Evolutionary conservation across 768 basidiomycete genomes (phyloP).

Genomic region (Suillus placidus): DNA sequence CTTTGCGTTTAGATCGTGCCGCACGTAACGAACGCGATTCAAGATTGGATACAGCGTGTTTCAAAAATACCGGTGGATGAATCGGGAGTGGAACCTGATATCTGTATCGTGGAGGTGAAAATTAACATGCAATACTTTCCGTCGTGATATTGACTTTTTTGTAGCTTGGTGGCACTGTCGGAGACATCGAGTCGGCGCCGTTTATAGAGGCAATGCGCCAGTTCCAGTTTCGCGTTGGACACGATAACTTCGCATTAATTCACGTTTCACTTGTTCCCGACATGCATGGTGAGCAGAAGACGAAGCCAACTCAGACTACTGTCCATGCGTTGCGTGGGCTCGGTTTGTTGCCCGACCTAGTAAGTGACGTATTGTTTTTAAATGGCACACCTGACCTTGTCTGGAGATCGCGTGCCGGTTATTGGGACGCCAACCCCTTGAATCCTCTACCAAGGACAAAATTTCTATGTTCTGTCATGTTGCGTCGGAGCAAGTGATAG

Average conservation of each 20-base stretch:
- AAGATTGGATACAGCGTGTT: conserved; percentile 98
- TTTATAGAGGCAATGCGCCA: conserved; percentile 99
- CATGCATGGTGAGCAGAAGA: conserved; percentile 99
- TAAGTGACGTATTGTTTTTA: conserved; percentile 36
- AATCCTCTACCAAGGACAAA: conserved; percentile 86
- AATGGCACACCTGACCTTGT: conserved; percentile 3
- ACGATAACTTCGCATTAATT: conserved; percentile 94
- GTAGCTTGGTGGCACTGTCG: conserved; percentile 97
- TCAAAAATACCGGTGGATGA: conserved; percentile 94
- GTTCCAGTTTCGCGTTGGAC: conserved; percentile 97
- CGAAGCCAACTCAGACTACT: conserved; percentile 97
- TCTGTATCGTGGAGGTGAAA: conserved; percentile 96
- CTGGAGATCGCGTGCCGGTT: conserved; percentile 90
- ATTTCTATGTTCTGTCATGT: conserved; percentile 99
- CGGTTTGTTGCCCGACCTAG: conserved; percentile 90
- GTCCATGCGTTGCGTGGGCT: conserved; percentile 92
- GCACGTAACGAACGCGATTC: conserved; percentile 94
- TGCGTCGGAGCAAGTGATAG: conserved; percentile 83
- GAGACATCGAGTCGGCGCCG: conserved; percentile 97
- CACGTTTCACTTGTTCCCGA: conserved; percentile 98
- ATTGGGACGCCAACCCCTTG: conserved; percentile 77
- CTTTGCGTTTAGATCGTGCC: conserved; percentile 73
- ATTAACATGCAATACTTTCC: conserved; percentile 1
- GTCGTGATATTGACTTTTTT: conserved; percentile 6
- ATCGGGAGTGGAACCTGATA: conserved; percentile 89